Conservation (phyloP, 345 rosid species). For the Murraya paniculata region DNA sequence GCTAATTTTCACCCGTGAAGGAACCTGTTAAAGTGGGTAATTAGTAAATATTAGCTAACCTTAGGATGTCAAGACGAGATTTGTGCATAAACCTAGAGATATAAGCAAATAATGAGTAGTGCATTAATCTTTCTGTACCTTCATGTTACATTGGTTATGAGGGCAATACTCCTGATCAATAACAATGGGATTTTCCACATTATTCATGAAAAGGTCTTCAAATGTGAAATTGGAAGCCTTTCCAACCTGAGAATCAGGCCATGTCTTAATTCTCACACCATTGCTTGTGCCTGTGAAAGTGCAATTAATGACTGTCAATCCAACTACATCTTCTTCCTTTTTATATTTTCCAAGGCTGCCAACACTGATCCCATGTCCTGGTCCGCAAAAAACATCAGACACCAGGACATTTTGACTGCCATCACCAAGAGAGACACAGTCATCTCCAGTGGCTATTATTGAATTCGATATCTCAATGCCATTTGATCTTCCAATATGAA, state of each 20-base stretch:
- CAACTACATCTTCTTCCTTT: neutral
- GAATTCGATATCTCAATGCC: conserved; percentile 20
- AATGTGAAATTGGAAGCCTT: neutral
- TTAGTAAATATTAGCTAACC: neutral
- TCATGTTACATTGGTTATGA: neutral
- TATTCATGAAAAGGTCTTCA: neutral
- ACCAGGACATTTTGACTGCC: conserved; percentile 17
- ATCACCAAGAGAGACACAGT: conserved; percentile 34
- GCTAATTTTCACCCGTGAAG: neutral
- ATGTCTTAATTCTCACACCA: conserved; percentile 5
- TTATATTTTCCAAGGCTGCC: neutral
- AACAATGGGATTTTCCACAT: neutral
- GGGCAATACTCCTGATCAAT: conserved; percentile 8
- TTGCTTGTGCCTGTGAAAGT: neutral
- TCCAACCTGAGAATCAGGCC: neutral
- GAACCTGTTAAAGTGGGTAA: neutral
- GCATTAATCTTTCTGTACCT: neutral
- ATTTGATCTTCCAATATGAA: conserved; percentile 24
- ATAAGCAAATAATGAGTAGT: too few relatives aligned
- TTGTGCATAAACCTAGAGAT: too few relatives aligned
- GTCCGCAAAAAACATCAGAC: conserved; percentile 25
- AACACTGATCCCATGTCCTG: conserved; percentile 35
- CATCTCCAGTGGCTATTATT: conserved; percentile 30
- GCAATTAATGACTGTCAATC: neutral
- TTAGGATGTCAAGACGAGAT: too few relatives aligned